Base-by-base conservation (phyloP, 2,329 filamentous ascomycete genomes). In the Colletotrichum sublineola region DNA sequence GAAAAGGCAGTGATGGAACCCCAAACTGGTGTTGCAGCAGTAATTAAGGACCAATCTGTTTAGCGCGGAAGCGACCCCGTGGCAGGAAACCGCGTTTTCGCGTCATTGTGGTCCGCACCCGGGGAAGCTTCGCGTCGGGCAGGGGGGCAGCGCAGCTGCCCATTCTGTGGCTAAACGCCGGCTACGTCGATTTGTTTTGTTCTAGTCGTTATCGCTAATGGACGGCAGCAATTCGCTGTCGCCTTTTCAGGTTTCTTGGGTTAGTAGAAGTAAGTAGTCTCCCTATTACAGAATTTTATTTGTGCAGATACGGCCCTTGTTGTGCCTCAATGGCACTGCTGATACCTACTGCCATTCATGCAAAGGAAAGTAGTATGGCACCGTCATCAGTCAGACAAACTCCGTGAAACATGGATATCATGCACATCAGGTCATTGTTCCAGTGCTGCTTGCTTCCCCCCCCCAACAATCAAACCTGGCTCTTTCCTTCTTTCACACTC, bases 31-130 rank as follows among this genome's bases (percentile, higher is more conserved):
- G 55, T 29, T 40, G 55, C 36, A 33, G 18, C 31, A 33, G 50
- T 12, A 36, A 48, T 36, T 11, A 63, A 63, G 46, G 46, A 31
- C n/a, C 46, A 52, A 36, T 55, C 6, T 42, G 18, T 38, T 44
- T 56, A 36, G 62, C 29, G 50, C 29, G 50, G 38, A 64, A 46
- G 50, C 24, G 29, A 56, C 62, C 50, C 48, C 29, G 38, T 56
- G 18, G 24, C 31, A n/a, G 61, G 36, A 63, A 63, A 36, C 50
- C 62, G 62, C 62, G 62, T 64, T 64, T 36, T 38, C 62, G 62
- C 50, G 62, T 64, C 40, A 56, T 42, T 64, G 24, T 64, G 31
- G 46, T n/a, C 29, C 33, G 36, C 50, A 31, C 50, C 24, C 9
- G 38, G 46, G 50, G 48, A 55, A 64, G 62, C 36, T 33, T 36